Conservation (phyloP, 148 eudicot species). For the Rhododendron mucronatum region DNA sequence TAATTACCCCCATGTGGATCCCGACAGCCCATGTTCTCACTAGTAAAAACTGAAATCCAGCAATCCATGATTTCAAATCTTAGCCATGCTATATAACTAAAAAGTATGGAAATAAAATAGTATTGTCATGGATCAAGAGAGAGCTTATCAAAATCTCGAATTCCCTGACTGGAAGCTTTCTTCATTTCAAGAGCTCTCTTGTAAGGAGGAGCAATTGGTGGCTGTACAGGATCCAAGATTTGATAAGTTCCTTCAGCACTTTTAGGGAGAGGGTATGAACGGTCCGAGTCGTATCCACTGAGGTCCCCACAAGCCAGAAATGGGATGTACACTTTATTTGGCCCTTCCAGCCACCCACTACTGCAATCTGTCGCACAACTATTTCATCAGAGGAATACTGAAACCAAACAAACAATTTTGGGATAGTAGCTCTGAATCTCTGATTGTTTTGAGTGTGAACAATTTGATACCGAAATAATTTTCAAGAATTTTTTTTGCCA, state of each 20-base stretch:
- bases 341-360: slow-evolving; percentile 93
- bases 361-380: slow-evolving; percentile 61
- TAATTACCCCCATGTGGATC: neutral
- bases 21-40: neutral
- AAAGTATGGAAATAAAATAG: neutral
- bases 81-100: neutral
- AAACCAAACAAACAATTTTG: neutral
- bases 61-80: neutral
- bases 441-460: neutral
- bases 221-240: slow-evolving; percentile 90
- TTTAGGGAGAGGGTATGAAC: slow-evolving; percentile 86
- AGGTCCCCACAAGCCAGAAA: slow-evolving; percentile 98
- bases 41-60: too few species aligned
- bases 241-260: slow-evolving; percentile 68
- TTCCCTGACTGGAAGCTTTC: slow-evolving; percentile 77
- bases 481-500: neutral
- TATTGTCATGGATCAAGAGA: slow-evolving; percentile 39
- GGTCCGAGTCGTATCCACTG: slow-evolving; percentile 88
- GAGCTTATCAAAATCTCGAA: slow-evolving; percentile 48
- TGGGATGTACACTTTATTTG: slow-evolving; percentile 85
- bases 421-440: neutral
- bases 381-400: neutral
- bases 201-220: slow-evolving; percentile 97
- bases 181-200: slow-evolving; percentile 91
- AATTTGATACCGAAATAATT: neutral